Base-by-base conservation (phyloP, 257 asterid genomes). In the Solanum virginianum region DNA sequence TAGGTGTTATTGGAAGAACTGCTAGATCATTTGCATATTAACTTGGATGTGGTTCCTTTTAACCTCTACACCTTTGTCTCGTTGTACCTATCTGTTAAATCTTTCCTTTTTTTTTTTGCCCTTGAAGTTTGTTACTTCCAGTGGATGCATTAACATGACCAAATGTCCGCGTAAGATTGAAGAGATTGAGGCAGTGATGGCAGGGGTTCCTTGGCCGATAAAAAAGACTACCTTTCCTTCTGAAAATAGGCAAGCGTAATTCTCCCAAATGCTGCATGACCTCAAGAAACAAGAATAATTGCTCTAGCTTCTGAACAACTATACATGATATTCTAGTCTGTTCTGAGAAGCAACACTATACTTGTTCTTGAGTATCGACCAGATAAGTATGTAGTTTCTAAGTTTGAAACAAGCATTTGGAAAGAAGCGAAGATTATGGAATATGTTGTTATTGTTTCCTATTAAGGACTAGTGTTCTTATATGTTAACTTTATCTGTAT, bases 161-260 rank as follows among this genome's bases (percentile, higher is more conserved):
- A 96, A 94, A 87, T 88, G 92, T 79, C 98, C 99, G 7, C 93
- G 98, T 60, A 92, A 91, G 92, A 90, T 95, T 84, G 85, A 89
- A 84, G 98, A 96, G 65, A 95, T 96, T 7, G 99, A 96, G 88
- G 97, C 97, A 72, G 98, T 96, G 70, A 96, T 95, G 98, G 97
- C 91, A 9, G 99, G 99, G 59, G 95, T 90, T 36, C 93, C 98
- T 20, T 96, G 98, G 99, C 94, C 94, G 13, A 92, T 96, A 57
- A 82, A 87, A 54, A 85, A 59, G 86, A 85, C 90, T 10, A 55
- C 81, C 77, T 10, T 82, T 60, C 70, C 84, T 80, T 54, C 83
- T 70, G 87, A 80, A 66, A 85, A 77, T 84, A 89, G 90, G 39
- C 86, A 22, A 65, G 17, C 80, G 66, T 89, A 86, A 84, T 18